Evolutionary conservation across 2,329 filamentous ascomycete species (phyloP), one percentile per base, ranked within the genome.

Genomic region (Fusarium sp.): DNA sequence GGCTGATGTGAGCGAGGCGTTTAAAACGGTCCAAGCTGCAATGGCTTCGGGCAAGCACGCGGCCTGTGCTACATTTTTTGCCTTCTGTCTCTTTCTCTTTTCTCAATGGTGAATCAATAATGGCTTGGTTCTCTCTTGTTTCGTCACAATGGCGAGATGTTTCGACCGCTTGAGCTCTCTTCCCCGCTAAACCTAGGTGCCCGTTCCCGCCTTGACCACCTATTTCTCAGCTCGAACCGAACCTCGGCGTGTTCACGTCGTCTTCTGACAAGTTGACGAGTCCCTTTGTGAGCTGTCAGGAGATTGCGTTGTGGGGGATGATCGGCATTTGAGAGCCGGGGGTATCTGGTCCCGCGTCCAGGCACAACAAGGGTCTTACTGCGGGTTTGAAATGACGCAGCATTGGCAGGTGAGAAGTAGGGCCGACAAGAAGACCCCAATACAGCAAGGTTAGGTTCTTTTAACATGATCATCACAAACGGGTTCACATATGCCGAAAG

Each of bases 281-380:
- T 47, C 52, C 50, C 63, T 62, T 47, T 74, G 63, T 64, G 72
- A 66, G 47, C 63, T 62, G 17, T 30, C 67, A 69, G 68, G 73
- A 75, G 64, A 75, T 75, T 75, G 14, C 70, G 9, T 17, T 71
- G 73, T 73, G 73, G 60, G 63, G 57, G 38, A 69, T 32, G 73
- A 76, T 76, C 73, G 35, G 50, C 72, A 68, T 37, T 37, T 70
- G 63, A 37, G 63, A 33, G 47, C 43, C 47, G 45, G 20, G 25
- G 17, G 9, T 9, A 11, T 32, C 30, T 32, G 30, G 30, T 32
- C 30, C 30, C 20, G 12, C 68, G 57, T 38, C 64, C 64, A 66
- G 58, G 57, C 58, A 66, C 68, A 58, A 58, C 38, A 25, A 47
- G 40, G 47, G 47, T 54, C 17, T n/a, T 8, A 27, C 25, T n/a